These are phyloP conservation scores for Emydomyces testavorans DNA, from an alignment of 2,329 filamentous ascomycete species.

Conservation along the genomic window DNA sequence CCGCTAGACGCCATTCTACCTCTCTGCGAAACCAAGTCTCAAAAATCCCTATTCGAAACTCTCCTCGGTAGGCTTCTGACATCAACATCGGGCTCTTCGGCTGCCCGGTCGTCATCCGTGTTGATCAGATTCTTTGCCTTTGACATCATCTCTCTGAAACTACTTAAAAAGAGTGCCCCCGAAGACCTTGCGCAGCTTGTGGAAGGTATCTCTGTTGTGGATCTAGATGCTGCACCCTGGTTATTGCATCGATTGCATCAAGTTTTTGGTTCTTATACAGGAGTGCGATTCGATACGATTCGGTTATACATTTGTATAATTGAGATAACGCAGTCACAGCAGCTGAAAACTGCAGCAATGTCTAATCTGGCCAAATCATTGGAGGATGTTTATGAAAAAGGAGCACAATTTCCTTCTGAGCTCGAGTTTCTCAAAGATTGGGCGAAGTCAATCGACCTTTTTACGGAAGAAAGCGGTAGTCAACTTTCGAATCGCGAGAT, in stretches of 20 bases:
- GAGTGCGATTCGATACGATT: conserved; percentile 20
- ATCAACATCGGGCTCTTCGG: background rate
- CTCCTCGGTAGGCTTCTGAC: background rate
- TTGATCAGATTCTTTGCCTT: conserved; percentile 7
- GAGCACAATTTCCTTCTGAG: conserved; percentile 13
- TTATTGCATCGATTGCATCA: conserved; percentile 25
- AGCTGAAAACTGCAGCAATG: conserved; percentile 24
- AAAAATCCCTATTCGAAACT: background rate
- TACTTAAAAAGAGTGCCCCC: background rate
- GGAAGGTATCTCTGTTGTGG: conserved; percentile 3
- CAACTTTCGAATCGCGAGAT: conserved; percentile 29
- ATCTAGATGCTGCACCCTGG: conserved; percentile 26
- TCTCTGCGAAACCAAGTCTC: conserved; percentile 1
- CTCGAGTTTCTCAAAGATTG: conserved; percentile 19
- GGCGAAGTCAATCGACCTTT: conserved; percentile 4
- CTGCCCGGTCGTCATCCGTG: conserved; percentile 10
- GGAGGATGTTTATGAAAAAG: conserved; percentile 21
- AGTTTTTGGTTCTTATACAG: conserved; percentile 18
- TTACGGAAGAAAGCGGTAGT: conserved; percentile 15
- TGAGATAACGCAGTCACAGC: conserved; percentile 19
- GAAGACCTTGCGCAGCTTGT: conserved; percentile 4
- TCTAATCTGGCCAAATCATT: conserved; percentile 27
- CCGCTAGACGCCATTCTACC: conserved; percentile 2
- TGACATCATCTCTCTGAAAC: background rate
- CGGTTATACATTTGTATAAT: conserved; percentile 26